A percentile compares a stretch with the other conserved stretches of the same genome.
Conservation (phyloP, 1,284 basidiomycete species). For the Malassezia pachydermatis region DNA sequence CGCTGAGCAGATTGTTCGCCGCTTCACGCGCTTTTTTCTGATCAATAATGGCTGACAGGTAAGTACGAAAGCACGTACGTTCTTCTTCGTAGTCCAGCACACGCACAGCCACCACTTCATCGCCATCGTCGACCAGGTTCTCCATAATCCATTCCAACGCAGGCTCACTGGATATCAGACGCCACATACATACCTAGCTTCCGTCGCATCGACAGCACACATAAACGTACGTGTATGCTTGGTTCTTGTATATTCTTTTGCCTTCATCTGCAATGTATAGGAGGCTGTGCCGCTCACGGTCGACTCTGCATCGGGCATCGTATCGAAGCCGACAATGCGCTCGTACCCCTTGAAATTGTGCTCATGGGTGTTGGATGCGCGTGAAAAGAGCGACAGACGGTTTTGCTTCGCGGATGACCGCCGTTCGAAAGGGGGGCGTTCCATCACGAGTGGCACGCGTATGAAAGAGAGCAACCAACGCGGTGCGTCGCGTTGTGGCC, state of each 20-base stretch:
- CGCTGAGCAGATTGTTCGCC: constrained; percentile 70
- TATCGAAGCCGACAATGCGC: constrained; percentile 45
- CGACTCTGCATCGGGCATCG: constrained; percentile 45
- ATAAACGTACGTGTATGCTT: constrained; percentile 78
- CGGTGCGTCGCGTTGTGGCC: not conserved
- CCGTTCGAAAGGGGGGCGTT: too few relatives aligned
- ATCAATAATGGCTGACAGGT: constrained; percentile 32
- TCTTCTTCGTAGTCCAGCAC: constrained; percentile 74
- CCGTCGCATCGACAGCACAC: constrained; percentile 73
- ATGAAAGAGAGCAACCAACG: not conserved
- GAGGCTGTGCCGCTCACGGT: constrained; percentile 33
- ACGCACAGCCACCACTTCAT: constrained; percentile 82
- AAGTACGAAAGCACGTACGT: constrained; percentile 51
- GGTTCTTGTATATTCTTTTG: constrained; percentile 66
- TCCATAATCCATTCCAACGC: constrained; percentile 56
- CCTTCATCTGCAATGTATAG: constrained; percentile 61
- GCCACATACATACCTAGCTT: constrained; percentile 15
- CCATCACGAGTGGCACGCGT: too few relatives aligned
- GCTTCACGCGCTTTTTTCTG: constrained; percentile 78
- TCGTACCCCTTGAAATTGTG: constrained; percentile 26
- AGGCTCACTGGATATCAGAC: constrained; percentile 23
- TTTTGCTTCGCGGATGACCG: not conserved
- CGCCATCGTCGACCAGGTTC: constrained; percentile 75
- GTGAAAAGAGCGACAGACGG: constrained; percentile 15
- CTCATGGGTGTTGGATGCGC: not conserved